Evolutionary conservation across 805 yeast genomes (phyloP).

Genomic region (Wickerhamiella kazuoi): DNA sequence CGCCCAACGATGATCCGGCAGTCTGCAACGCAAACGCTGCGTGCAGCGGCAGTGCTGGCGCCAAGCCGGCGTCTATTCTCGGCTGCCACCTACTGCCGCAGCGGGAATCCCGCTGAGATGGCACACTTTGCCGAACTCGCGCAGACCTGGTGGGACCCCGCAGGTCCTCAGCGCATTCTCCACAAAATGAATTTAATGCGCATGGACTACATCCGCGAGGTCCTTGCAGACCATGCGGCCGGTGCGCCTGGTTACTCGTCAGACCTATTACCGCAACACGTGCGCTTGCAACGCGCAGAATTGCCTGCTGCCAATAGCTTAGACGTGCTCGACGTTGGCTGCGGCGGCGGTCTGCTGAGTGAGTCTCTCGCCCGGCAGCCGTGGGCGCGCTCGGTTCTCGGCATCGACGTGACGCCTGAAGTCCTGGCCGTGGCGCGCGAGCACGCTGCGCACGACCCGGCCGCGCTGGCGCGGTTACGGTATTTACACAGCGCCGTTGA

Average conservation of each 20-base stretch:
- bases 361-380: conserved; percentile 69
- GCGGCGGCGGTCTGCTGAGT: conserved; percentile 93
- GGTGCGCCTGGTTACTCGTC: conserved; percentile 51
- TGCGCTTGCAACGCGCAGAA: not conserved
- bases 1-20: not conserved
- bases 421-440: conserved; percentile 62
- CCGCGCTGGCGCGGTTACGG: conserved; percentile 32
- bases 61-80: not conserved
- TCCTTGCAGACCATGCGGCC: conserved; percentile 36
- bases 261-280: conserved; percentile 41
- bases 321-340: conserved; percentile 71
- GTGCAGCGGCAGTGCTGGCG: not conserved
- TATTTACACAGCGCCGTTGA: conserved; percentile 53
- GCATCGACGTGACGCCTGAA: conserved; percentile 72
- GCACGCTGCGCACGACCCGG: conserved; percentile 55
- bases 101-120: conserved; percentile 35
- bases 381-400: conserved; percentile 46
- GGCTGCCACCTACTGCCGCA: not conserved
- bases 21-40: not conserved
- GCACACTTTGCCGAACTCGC: conserved; percentile 76
- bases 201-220: conserved; percentile 66
- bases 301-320: conserved; percentile 26
- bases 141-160: conserved; percentile 93
- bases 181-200: conserved; percentile 88
- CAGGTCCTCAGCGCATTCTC: conserved; percentile 82